Evolutionary conservation across 139 green algal species (phyloP).

Genomic region (Auxenochlorella pyrenoidosa): DNA sequence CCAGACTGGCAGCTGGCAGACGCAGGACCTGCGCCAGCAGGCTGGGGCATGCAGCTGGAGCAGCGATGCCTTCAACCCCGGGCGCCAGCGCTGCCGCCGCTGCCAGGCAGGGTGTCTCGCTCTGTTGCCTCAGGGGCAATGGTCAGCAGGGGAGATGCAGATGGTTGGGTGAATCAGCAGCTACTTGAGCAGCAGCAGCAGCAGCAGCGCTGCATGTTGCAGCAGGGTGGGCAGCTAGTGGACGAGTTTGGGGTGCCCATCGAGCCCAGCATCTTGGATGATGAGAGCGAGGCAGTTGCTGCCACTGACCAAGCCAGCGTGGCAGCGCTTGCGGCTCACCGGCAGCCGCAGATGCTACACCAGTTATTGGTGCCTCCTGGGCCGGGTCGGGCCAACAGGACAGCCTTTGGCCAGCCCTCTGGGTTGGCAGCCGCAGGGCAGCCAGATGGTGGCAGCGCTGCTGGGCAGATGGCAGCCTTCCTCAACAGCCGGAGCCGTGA

Average conservation of each 20-base stretch:
- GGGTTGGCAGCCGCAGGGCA: background rate
- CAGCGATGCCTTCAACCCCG: background rate
- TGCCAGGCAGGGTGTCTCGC: background rate
- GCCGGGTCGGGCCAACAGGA: background rate
- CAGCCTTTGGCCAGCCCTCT: background rate
- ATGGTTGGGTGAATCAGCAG: background rate
- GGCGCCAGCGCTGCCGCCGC: too few species aligned
- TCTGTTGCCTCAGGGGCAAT: background rate
- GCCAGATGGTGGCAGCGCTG: background rate
- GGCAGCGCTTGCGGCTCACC: background rate
- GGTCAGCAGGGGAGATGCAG: background rate
- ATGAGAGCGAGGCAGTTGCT: conserved; percentile 2
- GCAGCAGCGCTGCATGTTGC: background rate
- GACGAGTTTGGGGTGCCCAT: conserved; percentile 34
- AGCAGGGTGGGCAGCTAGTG: background rate
- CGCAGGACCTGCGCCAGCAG: background rate
- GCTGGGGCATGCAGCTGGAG: background rate
- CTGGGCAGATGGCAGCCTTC: conserved; percentile 1
- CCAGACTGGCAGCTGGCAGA: background rate
- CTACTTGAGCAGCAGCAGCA: background rate
- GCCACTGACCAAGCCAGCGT: background rate
- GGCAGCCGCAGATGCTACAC: background rate
- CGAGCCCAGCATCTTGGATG: conserved; percentile 31
- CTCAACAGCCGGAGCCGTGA: conserved; percentile 16
- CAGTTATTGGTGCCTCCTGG: background rate